These are phyloP conservation scores for Sporothrix mexicana DNA, from an alignment of 2,329 filamentous ascomycete genomes.

Conservation along the genomic window DNA sequence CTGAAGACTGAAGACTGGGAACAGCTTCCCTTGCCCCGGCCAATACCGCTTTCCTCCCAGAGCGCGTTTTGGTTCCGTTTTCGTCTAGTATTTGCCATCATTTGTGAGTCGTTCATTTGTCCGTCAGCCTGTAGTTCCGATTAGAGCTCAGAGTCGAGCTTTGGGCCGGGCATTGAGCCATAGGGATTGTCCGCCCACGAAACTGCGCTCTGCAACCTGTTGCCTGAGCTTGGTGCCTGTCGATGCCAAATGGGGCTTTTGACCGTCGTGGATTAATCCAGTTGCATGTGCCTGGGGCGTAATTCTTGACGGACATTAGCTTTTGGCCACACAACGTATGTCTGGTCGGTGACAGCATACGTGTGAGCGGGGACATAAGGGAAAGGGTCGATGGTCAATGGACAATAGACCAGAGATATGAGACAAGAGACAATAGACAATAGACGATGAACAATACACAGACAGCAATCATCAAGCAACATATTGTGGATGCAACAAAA, in stretches of 20 bases:
- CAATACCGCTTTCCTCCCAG: neutral
- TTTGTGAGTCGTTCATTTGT: neutral
- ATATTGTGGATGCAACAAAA: neutral
- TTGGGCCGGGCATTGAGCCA: neutral
- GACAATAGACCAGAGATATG: too few species aligned
- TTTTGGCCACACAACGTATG: neutral
- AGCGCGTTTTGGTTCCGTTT: constrained; percentile 25
- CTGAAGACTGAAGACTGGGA: neutral
- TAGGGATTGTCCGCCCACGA: neutral
- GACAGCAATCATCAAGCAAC: neutral
- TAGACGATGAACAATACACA: neutral
- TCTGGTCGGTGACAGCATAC: neutral
- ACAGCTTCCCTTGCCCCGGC: neutral
- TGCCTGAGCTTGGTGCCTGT: neutral
- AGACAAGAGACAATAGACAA: constrained; percentile 3
- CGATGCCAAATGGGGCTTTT: neutral
- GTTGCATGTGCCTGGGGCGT: neutral
- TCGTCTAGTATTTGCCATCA: constrained; percentile 1
- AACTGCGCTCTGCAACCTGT: neutral
- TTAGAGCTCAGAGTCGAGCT: neutral
- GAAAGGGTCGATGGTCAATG: too few species aligned
- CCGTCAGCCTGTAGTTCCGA: neutral
- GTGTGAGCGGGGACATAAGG: too few species aligned
- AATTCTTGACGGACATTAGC: neutral
- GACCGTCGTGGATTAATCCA: too few species aligned